Conservation (phyloP, 176 grass and related monocot genomes). For the Oryza glumipatula region DNA sequence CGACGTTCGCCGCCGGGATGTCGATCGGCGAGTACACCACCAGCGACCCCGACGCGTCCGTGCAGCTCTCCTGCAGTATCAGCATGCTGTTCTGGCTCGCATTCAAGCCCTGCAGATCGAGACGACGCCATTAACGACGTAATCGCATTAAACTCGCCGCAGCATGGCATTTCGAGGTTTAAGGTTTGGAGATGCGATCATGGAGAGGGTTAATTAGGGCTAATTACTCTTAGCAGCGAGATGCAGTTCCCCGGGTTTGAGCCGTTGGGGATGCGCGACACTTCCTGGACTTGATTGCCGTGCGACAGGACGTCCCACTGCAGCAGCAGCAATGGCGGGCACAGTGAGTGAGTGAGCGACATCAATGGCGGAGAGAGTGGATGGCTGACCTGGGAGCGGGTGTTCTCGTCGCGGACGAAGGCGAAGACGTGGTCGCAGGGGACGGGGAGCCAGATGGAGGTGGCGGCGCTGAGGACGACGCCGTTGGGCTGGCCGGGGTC, state of each 20-base stretch:
- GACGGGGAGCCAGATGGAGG: constrained; percentile 84
- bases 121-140: background rate
- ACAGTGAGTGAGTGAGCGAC: background rate
- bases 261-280: constrained; percentile 71
- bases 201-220: background rate
- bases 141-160: background rate
- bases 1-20: constrained; percentile 68
- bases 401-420: constrained; percentile 75
- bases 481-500: constrained; percentile 76
- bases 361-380: background rate
- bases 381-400: constrained; percentile 65
- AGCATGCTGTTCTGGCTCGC: constrained; percentile 78
- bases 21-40: constrained; percentile 85
- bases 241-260: constrained; percentile 88
- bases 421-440: constrained; percentile 72
- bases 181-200: background rate
- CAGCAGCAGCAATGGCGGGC: constrained; percentile 12
- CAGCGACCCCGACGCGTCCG: constrained; percentile 70
- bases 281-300: constrained; percentile 77
- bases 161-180: too few relatives aligned
- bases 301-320: constrained; percentile 93
- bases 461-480: constrained; percentile 82
- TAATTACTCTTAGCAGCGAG: constrained; percentile 72
- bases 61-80: constrained; percentile 96
- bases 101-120: constrained; percentile 49